These are phyloP conservation scores for Exophiala viscosa DNA, from an alignment of 2,329 filamentous ascomycete species.

Conservation along the genomic window DNA sequence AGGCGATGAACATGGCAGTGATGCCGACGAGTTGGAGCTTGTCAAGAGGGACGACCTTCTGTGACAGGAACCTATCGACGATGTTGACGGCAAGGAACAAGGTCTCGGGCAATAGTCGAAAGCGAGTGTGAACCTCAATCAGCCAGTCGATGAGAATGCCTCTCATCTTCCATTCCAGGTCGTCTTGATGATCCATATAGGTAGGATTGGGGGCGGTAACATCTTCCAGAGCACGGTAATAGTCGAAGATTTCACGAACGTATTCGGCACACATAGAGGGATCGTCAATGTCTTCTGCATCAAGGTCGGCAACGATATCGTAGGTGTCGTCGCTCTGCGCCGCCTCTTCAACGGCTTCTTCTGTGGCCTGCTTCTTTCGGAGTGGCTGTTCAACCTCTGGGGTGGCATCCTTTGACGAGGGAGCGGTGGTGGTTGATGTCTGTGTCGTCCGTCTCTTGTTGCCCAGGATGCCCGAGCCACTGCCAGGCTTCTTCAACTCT, in stretches of 20 bases:
- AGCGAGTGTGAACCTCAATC: constrained; percentile 95
- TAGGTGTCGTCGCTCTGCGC: constrained; percentile 33
- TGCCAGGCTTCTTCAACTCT: constrained; percentile 68
- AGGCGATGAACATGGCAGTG: constrained; percentile 98
- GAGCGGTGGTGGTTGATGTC: constrained; percentile 36
- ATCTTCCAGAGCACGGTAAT: constrained; percentile 81
- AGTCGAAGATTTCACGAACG: constrained; percentile 94
- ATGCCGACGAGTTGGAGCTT: constrained; percentile 94
- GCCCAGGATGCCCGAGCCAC: constrained; percentile 65
- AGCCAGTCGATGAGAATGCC: constrained; percentile 97
- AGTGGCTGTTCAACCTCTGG: constrained; percentile 58
- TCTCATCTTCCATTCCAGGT: constrained; percentile 97
- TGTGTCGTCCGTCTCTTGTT: constrained; percentile 63
- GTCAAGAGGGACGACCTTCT: constrained; percentile 92
- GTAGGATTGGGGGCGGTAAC: constrained; percentile 79
- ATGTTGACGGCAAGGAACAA: constrained; percentile 97
- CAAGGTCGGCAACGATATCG: constrained; percentile 56
- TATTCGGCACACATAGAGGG: constrained; percentile 98
- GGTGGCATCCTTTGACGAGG: constrained; percentile 58
- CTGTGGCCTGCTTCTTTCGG: constrained; percentile 62
- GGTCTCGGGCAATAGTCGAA: constrained; percentile 91
- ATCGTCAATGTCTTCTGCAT: constrained; percentile 84
- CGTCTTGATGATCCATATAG: constrained; percentile 93
- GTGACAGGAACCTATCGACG: constrained; percentile 93
- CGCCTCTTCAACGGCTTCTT: constrained; percentile 44